These are phyloP conservation scores for Sequoia sempervirens DNA, from an alignment of 75 land plant species.

Conservation along the genomic window DNA sequence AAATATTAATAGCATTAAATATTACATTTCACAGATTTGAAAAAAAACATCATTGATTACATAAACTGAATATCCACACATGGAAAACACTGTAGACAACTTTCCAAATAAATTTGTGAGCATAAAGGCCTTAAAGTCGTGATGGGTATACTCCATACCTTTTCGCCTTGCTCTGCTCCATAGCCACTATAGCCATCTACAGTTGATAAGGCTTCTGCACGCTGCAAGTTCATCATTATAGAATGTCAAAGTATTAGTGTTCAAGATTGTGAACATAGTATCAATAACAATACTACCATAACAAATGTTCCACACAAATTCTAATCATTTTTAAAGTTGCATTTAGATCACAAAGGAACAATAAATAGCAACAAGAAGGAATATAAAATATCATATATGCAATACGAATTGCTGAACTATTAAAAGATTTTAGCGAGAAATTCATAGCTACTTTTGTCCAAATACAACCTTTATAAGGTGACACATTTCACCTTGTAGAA, in stretches of 20 bases:
- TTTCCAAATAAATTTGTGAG: neutral
- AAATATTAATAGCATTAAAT: neutral
- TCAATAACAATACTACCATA: neutral
- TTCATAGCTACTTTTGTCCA: neutral
- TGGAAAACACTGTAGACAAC: neutral
- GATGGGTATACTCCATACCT: slow-evolving; percentile 19
- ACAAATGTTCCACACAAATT: neutral
- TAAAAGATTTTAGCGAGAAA: neutral
- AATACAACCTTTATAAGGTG: neutral
- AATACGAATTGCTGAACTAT: neutral
- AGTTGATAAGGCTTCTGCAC: slow-evolving; percentile 49
- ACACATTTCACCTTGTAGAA: neutral
- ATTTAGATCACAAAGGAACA: neutral
- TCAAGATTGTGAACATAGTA: neutral
- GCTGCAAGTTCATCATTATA: slow-evolving; percentile 30
- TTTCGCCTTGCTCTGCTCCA: slow-evolving; percentile 82
- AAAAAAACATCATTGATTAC: neutral
- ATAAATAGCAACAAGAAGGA: neutral
- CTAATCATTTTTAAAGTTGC: neutral
- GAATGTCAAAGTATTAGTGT: neutral
- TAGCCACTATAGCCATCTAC: slow-evolving; percentile 66
- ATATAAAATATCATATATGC: neutral
- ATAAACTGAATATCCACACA: neutral
- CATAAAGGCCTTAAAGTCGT: neutral
- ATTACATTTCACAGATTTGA: neutral